These are phyloP conservation scores for Leptosphaerulina australis DNA, from an alignment of 2,329 filamentous ascomycete species.

Conservation along the genomic window DNA sequence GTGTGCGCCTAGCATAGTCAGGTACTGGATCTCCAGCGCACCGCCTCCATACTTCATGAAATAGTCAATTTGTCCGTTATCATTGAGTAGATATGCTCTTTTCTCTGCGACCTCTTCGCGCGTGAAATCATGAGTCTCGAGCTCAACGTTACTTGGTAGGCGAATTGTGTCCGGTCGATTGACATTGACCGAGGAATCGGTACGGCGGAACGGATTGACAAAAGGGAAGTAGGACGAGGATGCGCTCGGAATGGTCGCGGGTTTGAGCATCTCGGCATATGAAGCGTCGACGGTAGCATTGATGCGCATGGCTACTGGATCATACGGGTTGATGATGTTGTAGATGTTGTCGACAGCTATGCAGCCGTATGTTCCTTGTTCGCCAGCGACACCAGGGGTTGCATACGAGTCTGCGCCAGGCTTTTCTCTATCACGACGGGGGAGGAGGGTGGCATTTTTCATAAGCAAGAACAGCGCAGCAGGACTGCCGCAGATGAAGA, in stretches of 20 bases:
- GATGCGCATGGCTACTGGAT: constrained; percentile 87
- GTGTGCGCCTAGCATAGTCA: constrained; percentile 96
- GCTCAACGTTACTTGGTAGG: constrained; percentile 68
- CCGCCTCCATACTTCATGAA: constrained; percentile 84
- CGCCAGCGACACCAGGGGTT: constrained; percentile 69
- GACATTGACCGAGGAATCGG: constrained; percentile 29
- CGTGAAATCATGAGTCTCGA: constrained; percentile 94
- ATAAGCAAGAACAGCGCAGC: constrained; percentile 91
- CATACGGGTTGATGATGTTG: constrained; percentile 80
- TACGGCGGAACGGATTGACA: constrained; percentile 49
- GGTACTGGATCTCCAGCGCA: constrained; percentile 89
- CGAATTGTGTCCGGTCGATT: constrained; percentile 43
- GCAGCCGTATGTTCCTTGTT: constrained; percentile 82
- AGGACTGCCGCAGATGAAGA: constrained; percentile 90
- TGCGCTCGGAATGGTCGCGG: constrained; percentile 78
- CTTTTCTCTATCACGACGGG: constrained; percentile 77
- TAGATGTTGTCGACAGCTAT: constrained; percentile 95
- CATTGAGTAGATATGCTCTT: constrained; percentile 85
- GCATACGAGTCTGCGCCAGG: constrained; percentile 69
- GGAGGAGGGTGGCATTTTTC: constrained; percentile 73
- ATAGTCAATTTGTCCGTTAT: constrained; percentile 95
- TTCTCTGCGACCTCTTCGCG: constrained; percentile 91
- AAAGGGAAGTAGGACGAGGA: constrained; percentile 57
- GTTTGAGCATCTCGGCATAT: constrained; percentile 78
- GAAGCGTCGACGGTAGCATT: constrained; percentile 86